Evolutionary conservation across 495 filamentous ascomycete genomes (phyloP), one percentile per base, ranked within the genome.

Genomic region (Xylaria cubensis): DNA sequence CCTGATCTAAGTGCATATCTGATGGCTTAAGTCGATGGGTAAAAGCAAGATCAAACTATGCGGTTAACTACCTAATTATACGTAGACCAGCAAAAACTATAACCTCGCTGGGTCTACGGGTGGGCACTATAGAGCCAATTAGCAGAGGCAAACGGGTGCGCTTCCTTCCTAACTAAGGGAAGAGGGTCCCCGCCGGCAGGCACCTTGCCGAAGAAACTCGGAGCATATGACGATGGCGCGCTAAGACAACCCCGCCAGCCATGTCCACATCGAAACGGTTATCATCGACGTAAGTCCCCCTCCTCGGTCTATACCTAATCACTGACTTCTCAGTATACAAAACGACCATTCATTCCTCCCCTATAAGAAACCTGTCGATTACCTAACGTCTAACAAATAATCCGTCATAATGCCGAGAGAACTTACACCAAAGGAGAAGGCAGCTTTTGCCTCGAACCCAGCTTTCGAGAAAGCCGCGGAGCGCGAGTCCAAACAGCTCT

Each of bases 401-500:
- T 59, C 48, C 42, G 67, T 51, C 77, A 82, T 71, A 41, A 86
- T 86, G 84, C 75, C 59, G 13, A 64, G 36, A 64, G 34, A 71
- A 56, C 48, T 55, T 4, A 26, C 59, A 32, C 34, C 39, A 1
- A 64, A 64, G 29, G 59, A 64, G 8, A 71, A 70, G 68, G 68
- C 56, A 3, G 69, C 69, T 17, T 71, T 81, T 67, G 73, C 77
- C 46, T 72, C 79, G 36, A 83, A 80, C 78, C 79, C 82, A 62
- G 87, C 83, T 53, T 91, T 91, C 83, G 76, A 87, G 75, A 86
- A 84, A 74, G 69, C 69, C 0, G 88, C 92, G 66, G 87, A 91
- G 74, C 84, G 84, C 78, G 89, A 92, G 73, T 86, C 82, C 81
- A 86, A 87, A 79, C 90, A 92, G 84, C 84, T 93, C 67, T 88